Base-by-base conservation (phyloP, 2,329 filamentous ascomycete genomes). In the Exutisphaerella laricina region DNA sequence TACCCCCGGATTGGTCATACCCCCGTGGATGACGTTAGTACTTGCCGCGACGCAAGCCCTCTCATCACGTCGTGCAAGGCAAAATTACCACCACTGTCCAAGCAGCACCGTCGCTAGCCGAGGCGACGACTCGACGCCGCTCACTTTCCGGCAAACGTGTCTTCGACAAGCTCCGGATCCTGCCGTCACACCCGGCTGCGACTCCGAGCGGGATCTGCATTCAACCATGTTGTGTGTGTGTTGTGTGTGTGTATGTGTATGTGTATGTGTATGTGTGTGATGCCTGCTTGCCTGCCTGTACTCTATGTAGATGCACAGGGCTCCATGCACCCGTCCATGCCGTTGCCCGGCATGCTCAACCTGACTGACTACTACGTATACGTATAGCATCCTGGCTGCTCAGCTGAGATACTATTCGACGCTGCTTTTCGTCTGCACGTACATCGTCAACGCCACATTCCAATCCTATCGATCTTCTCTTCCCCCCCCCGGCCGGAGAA, bases 301-400 rank as follows among this genome's bases (percentile, higher is more conserved):
- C 6, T 32, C 30, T 17, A 17, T 28, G 10, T 4, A 3, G 10
- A 5, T 14, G 12, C 29, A 32, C 4, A n/a, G 3, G 12, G 9
- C 18, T 22, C 18, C 32, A 35, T 35, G 32, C 32, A 17, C 31
- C 13, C 17, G 31, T 34, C 31, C 17, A 34, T 34, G 31, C 31
- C 9, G 17, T 17, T n/a, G 31, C 31, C 4, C 6, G 13, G 20
- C 16, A 16, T 33, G 31, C 13, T 18, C 31, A 16, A 33, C 7
- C 30, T 33, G 30, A n/a, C 4, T 16, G 13, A 33, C 30, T n/a
- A n/a, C n/a, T n/a, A n/a, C n/a, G n/a, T n/a, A n/a, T n/a, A n/a
- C n/a, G n/a, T n/a, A n/a, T n/a, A n/a, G n/a, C n/a, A n/a, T n/a
- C n/a, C 30, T 16, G 30, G 16, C 8, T 9, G 16, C 5, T 16